Base-by-base conservation (phyloP, 1,139 yeast genomes). In the Yamadazyma jaroonii region DNA sequence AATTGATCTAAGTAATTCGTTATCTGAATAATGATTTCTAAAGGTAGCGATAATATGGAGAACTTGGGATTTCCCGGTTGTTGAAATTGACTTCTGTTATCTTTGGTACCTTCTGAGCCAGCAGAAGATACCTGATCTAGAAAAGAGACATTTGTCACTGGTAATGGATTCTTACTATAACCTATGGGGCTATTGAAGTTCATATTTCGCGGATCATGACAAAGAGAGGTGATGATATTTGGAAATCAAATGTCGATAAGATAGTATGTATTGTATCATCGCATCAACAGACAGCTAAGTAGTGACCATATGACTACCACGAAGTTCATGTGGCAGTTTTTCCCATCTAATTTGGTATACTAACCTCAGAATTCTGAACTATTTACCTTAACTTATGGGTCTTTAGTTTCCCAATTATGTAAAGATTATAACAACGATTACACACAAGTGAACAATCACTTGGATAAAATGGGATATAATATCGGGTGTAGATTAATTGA, bases 381-480 rank as follows among this genome's bases (percentile, higher is more conserved):
- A 37, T 86, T 92, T 62, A 88, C 96, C 13, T 67, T 92, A 41
- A 90, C 97, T 1, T 92, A 92, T 55, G 99, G 99, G 9, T 83
- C 96, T 2, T 77, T 94, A 32, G 98, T 92, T 35, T 79, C 95
- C n/a, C 97, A 92, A 56, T 67, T 92, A 38, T 89, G 96, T 56
- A 79, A 82, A 43, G 98, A 92, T 55, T 82, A 77, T 57, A 76
- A 81, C 41, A 76, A 80, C 47, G 86, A 90, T 59, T 90, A 87
- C 58, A 59, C 57, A 9, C 81, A 81, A 51, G 96, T 94, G 38
- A 92, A 94, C 59, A 71, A 71, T 38, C 95, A 90, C 56, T 68
- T 94, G 35, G 96, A 83, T 52, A 77, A 79, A 47, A 92, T 94
- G 97, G 99, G 99, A 1, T 87, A 88, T 59, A 89, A 87, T 58